Percentiles rank a stretch among this genome's conserved stretches.
Conservation (phyloP, 2,329 filamentous ascomycete genomes). For the Venturia nashicola region DNA sequence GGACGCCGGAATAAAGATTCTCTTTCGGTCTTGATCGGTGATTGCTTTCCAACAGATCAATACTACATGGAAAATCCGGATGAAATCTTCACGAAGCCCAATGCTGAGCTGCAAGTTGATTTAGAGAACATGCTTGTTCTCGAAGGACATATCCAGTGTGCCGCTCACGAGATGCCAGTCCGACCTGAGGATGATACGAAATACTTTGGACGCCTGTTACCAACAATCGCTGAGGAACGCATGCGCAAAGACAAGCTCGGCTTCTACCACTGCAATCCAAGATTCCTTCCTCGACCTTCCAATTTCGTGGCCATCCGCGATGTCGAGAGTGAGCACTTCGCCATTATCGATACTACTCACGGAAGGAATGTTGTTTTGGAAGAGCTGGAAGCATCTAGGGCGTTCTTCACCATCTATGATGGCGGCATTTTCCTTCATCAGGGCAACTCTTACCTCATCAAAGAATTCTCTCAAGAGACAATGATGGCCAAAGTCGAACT, state of each 20-base stretch:
- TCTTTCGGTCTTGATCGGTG: constrained; percentile 77
- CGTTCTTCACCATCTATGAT: constrained; percentile 91
- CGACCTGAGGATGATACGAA: constrained; percentile 57
- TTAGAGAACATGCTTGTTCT: constrained; percentile 82
- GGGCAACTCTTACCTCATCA: constrained; percentile 83
- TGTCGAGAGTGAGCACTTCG: constrained; percentile 83
- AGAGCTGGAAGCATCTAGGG: constrained; percentile 90
- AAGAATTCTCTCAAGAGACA: constrained; percentile 70
- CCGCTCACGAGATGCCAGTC: constrained; percentile 89
- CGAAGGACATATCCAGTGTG: constrained; percentile 91
- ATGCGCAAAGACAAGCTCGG: constrained; percentile 62
- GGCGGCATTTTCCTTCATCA: constrained; percentile 96
- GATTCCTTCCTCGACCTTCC: constrained; percentile 76
- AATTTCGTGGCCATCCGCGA: constrained; percentile 79
- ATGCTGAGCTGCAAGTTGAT: constrained; percentile 80
- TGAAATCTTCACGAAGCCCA: constrained; percentile 84
- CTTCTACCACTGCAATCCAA: constrained; percentile 81
- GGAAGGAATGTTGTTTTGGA: constrained; percentile 77
- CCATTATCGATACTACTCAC: constrained; percentile 79
- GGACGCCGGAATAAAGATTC: constrained; percentile 90
- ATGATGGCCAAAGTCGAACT: constrained; percentile 78
- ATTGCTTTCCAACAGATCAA: constrained; percentile 83
- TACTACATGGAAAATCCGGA: constrained; percentile 95
- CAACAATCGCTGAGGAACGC: constrained; percentile 59
- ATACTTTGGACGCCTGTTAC: constrained; percentile 70